Base-by-base conservation (phyloP, 2,329 filamentous ascomycete species). In the Chaetomiaceae sp. region DNA sequence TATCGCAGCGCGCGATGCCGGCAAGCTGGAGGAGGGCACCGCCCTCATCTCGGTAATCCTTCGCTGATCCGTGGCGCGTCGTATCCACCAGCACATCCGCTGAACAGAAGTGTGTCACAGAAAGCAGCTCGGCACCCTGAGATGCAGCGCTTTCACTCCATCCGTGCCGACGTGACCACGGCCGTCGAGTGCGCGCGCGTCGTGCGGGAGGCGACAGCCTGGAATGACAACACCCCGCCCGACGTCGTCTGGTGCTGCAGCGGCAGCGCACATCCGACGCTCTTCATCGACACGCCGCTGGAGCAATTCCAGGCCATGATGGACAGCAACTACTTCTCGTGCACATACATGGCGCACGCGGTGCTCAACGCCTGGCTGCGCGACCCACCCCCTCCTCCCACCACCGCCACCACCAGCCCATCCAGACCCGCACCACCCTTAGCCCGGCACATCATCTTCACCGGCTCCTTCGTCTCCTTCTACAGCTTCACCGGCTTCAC, bases 161-260 rank as follows among this genome's bases (percentile, higher is more conserved):
- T 87, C 59, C 78, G 74, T 58, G 83, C 81, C 29, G 83, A 88
- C 61, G 69, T 87, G 19, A 79, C 75, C 9, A 66, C 68, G 33
- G 61, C 78, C 19, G 60, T 70, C 8, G 81, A 83, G 50, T 79
- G 78, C 49, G 67, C 69, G 4, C 73, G 75, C 22, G 67, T 84
- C 12, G 65, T 86, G 11, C 60, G 66, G 12, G 78, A 85, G 65
- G 72, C 77, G 6, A 79, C 73, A 3, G 57, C 65, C 18, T 86
- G 82, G 81, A 86, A 85, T 51, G 71, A 69, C 33, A 64, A 69
- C 14, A 65, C 74, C 26, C 82, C 62, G 0, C 63, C 83, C 1
- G 83, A 86, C 56, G 67, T 86, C 38, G 77, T 87, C 17, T 87
- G 83, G 74, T 79, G 80, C 32, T 76, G 79, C 12, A 76, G 76